These are phyloP conservation scores for Nicotiana otophora DNA, from an alignment of 257 asterid species.

Conservation along the genomic window DNA sequence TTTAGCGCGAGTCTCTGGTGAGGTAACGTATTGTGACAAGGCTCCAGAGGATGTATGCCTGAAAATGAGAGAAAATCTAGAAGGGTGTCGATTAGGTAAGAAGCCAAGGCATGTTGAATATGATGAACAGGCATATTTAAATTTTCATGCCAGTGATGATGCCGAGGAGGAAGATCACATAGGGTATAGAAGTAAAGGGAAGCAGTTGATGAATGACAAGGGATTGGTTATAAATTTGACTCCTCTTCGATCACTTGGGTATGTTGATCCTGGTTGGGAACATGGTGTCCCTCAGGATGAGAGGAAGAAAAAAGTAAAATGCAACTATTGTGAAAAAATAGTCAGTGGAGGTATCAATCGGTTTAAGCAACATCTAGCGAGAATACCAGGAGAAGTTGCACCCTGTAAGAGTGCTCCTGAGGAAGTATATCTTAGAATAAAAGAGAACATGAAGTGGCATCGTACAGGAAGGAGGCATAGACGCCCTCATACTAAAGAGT, in stretches of 20 bases:
- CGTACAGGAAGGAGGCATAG: slow-evolving; percentile 86
- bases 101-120: slow-evolving; percentile 59
- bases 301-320: slow-evolving; percentile 88
- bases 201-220: slow-evolving; percentile 54
- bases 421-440: slow-evolving; percentile 73
- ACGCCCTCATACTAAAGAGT: slow-evolving; percentile 55
- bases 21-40: slow-evolving; percentile 83
- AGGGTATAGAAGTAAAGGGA: slow-evolving; percentile 60
- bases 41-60: slow-evolving; percentile 78
- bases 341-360: slow-evolving; percentile 94
- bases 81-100: slow-evolving; percentile 78
- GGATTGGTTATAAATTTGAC: slow-evolving; percentile 58
- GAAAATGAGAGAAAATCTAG: slow-evolving; percentile 72
- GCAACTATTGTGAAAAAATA: slow-evolving; percentile 85
- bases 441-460: slow-evolving; percentile 97
- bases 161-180: slow-evolving; percentile 57
- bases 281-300: slow-evolving; percentile 93
- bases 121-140: slow-evolving; percentile 69
- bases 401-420: slow-evolving; percentile 90
- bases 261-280: slow-evolving; percentile 97
- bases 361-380: slow-evolving; percentile 87
- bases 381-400: slow-evolving; percentile 94
- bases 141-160: slow-evolving; percentile 46
- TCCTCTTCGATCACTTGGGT: slow-evolving; percentile 85
- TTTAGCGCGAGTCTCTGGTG: slow-evolving; percentile 84